Evolutionary conservation across 2,329 filamentous ascomycete genomes (phyloP).

Genomic region (Emergomyces africanus): DNA sequence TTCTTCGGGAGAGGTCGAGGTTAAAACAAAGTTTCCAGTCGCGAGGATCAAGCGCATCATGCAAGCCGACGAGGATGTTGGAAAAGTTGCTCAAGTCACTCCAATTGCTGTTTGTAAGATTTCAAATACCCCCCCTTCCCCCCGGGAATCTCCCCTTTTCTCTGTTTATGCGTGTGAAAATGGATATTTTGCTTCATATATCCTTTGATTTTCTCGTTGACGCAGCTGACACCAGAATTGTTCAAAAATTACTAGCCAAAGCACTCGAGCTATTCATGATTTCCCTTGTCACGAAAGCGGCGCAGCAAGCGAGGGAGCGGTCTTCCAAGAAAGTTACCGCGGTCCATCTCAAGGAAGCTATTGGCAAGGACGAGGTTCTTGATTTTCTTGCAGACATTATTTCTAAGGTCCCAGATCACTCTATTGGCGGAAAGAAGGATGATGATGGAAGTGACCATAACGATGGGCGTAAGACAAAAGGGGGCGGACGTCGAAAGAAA

Average conservation of each 20-base stretch:
- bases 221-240: conserved; percentile 12
- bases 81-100: conserved; percentile 95
- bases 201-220: not conserved
- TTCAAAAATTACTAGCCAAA: conserved; percentile 48
- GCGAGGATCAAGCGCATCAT: conserved; percentile 98
- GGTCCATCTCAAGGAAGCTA: conserved; percentile 80
- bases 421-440: conserved; percentile 28
- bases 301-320: conserved; percentile 67
- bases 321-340: conserved; percentile 84
- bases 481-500: conserved; percentile 27
- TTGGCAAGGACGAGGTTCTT: conserved; percentile 79
- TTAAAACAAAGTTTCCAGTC: conserved; percentile 92
- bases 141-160: not conserved
- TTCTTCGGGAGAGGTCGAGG: conserved; percentile 48
- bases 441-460: conserved; percentile 37
- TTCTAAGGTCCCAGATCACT: conserved; percentile 60
- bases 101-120: conserved; percentile 72
- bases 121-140: conserved; percentile 2
- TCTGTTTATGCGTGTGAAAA: too few species aligned
- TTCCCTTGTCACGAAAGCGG: conserved; percentile 75
- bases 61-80: conserved; percentile 97
- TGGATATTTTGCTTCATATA: too few species aligned
- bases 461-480: conserved; percentile 35
- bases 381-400: conserved; percentile 92
- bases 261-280: conserved; percentile 98